phyloP scores from a whole-genome alignment of 1,139 yeast genomes.

The Saccharomyces hybrid region DNA sequence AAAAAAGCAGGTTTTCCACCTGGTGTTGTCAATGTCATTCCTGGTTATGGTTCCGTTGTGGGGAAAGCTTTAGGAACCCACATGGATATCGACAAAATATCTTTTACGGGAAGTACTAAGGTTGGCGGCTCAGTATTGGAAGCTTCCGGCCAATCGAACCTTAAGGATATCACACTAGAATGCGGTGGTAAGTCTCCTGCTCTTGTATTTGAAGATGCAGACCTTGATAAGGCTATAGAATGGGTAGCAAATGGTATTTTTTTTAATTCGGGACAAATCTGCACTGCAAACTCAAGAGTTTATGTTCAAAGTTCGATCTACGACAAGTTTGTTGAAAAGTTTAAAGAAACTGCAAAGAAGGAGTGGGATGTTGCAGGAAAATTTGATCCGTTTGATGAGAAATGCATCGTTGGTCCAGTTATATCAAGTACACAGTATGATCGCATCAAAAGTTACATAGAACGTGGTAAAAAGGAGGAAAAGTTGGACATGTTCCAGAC shows the following conservation, averaged over 20 bases:
- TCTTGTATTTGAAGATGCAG: slow-evolving; percentile 65
- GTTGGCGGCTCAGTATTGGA: slow-evolving; percentile 53
- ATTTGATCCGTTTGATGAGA: slow-evolving; percentile 41
- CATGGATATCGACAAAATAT: slow-evolving; percentile 51
- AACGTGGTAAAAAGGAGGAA: slow-evolving; percentile 57
- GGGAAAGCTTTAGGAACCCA: slow-evolving; percentile 55
- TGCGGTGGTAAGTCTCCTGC: slow-evolving; percentile 89
- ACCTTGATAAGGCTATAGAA: slow-evolving; percentile 70
- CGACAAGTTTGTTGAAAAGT: slow-evolving; percentile 48
- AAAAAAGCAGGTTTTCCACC: slow-evolving; percentile 67
- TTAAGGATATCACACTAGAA: slow-evolving; percentile 77
- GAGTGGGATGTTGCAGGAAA: slow-evolving; percentile 46
- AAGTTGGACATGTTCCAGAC: slow-evolving; percentile 12
- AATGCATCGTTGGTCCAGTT: slow-evolving; percentile 69
- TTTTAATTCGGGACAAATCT: slow-evolving; percentile 81
- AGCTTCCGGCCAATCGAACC: slow-evolving; percentile 48
- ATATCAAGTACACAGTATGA: slow-evolving; percentile 58
- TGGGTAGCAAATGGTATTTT: slow-evolving; percentile 83
- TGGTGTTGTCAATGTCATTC: slow-evolving; percentile 56
- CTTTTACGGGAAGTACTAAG: slow-evolving; percentile 54
- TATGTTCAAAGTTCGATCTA: slow-evolving; percentile 64
- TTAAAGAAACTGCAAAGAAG: slow-evolving; percentile 40
- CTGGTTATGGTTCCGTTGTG: slow-evolving; percentile 49
- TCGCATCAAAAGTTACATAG: slow-evolving; percentile 47
- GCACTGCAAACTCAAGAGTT: slow-evolving; percentile 82